Conservation (phyloP, 345 rosid genomes). For the Aethionema arabicum region DNA sequence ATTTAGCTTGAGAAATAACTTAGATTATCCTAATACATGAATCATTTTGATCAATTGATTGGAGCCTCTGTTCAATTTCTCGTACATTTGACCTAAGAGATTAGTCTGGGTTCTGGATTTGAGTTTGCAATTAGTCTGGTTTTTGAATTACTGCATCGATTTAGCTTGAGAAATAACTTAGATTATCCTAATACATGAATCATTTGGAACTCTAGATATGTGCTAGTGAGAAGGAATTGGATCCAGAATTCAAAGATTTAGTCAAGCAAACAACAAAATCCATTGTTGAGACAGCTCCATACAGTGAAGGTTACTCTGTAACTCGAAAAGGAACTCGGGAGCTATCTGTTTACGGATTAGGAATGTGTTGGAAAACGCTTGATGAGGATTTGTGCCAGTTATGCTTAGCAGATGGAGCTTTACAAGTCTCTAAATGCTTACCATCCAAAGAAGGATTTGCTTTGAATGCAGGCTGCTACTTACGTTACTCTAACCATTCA, state of each 20-base stretch:
- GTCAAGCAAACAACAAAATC: constrained; percentile 30
- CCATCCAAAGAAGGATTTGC: constrained; percentile 49
- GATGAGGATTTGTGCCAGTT: constrained; percentile 35
- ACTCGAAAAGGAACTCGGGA: background rate
- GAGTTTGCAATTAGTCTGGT: background rate
- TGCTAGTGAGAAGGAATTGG: constrained; percentile 13
- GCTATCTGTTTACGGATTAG: constrained; percentile 42
- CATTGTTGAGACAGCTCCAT: constrained; percentile 35
- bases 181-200: background rate
- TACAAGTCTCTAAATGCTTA: constrained; percentile 39
- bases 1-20: background rate
- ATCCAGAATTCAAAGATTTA: constrained; percentile 27
- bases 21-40: background rate
- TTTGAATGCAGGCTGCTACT: constrained; percentile 50
- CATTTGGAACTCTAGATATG: constrained; percentile 40
- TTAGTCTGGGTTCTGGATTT: background rate
- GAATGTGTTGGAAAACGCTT: constrained; percentile 45
- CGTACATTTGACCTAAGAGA: background rate
- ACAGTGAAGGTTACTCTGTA: constrained; percentile 36
- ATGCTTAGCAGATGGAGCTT: constrained; percentile 44
- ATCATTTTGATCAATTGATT: background rate
- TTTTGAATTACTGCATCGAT: background rate
- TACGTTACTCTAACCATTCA: constrained; percentile 44
- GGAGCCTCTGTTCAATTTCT: too few relatives aligned
- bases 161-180: background rate